Evolutionary conservation across 2,329 filamentous ascomycete genomes (phyloP).

Genomic region (Botryotinia calthae): DNA sequence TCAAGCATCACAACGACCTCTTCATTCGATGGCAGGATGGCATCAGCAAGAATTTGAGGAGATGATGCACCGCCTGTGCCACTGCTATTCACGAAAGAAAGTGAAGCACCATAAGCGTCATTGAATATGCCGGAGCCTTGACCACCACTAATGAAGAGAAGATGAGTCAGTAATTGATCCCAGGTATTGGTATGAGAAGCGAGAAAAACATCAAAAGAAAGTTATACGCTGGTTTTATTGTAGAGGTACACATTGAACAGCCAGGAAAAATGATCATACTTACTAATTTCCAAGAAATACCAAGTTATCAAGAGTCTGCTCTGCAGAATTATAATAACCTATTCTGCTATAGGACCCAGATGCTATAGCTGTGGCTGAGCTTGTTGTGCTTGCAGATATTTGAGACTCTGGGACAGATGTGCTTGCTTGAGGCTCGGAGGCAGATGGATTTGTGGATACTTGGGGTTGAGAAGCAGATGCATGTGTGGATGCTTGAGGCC

Average conservation of each 20-base stretch:
- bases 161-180: background rate
- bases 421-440: background rate
- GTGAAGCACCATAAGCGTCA: constrained; percentile 18
- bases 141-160: constrained; percentile 42
- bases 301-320: constrained; percentile 48
- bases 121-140: constrained; percentile 55
- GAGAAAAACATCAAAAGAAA: background rate
- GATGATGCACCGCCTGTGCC: constrained; percentile 47
- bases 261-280: background rate
- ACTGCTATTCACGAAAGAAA: constrained; percentile 43
- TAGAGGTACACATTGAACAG: background rate
- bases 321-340: constrained; percentile 47
- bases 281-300: constrained; percentile 56
- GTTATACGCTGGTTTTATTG: too few species aligned
- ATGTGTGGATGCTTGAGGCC: background rate
- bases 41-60: constrained; percentile 50
- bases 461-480: background rate
- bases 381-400: constrained; percentile 26
- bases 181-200: background rate
- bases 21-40: constrained; percentile 46
- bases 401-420: background rate
- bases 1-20: constrained; percentile 54
- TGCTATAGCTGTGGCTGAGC: background rate
- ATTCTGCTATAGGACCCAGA: constrained; percentile 43
- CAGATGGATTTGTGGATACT: background rate